phyloP scores from a whole-genome alignment of 192 early-diverging fungal species.

The Podila epigama region DNA sequence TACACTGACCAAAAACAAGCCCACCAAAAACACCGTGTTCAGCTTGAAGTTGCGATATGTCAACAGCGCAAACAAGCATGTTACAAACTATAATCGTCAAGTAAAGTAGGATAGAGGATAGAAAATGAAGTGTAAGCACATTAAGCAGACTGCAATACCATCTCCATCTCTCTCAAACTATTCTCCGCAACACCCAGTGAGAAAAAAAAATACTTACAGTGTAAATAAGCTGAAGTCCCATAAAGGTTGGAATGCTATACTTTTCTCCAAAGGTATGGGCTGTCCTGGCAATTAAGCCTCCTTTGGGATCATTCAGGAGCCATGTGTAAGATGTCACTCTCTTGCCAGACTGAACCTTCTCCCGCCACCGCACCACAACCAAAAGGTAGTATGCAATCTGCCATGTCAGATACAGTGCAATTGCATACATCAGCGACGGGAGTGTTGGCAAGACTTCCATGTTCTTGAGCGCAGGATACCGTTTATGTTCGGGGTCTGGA shows the following conservation, averaged over 20 bases:
- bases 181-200: too few relatives aligned
- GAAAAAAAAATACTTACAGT: slow-evolving; percentile 29
- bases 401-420: slow-evolving; percentile 39
- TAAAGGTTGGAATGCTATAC: slow-evolving; percentile 66
- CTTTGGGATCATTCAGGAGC: slow-evolving; percentile 59
- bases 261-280: slow-evolving; percentile 57
- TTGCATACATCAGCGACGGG: slow-evolving; percentile 15
- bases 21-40: slow-evolving; percentile 61
- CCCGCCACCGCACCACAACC: slow-evolving; percentile 29
- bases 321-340: slow-evolving; percentile 69
- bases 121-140: not conserved
- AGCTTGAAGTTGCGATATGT: slow-evolving; percentile 61
- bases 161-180: not conserved
- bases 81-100: slow-evolving; percentile 33
- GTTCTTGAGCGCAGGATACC: slow-evolving; percentile 56
- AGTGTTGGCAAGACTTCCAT: slow-evolving; percentile 32
- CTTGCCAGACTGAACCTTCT: slow-evolving; percentile 42
- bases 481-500: slow-evolving; percentile 40
- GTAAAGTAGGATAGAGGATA: not conserved
- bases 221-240: slow-evolving; percentile 64
- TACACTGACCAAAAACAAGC: slow-evolving; percentile 61
- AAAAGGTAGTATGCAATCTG: slow-evolving; percentile 39
- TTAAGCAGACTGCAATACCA: not conserved
- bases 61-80: slow-evolving; percentile 54
- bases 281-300: slow-evolving; percentile 45